Conservation (phyloP, 345 rosid species). For the Linum lewisii region DNA sequence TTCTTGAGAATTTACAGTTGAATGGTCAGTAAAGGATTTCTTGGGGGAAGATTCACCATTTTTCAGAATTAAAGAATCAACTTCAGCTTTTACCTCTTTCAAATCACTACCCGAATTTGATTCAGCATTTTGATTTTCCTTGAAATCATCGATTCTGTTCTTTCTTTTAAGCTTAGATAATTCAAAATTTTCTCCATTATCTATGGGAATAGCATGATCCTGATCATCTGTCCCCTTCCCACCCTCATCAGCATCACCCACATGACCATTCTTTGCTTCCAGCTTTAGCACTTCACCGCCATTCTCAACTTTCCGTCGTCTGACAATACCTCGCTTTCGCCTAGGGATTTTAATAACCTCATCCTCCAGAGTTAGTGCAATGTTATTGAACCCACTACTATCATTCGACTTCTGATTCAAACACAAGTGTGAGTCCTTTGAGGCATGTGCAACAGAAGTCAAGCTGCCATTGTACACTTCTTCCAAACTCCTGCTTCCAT, state of each 20-base stretch:
- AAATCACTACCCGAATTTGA: constrained; percentile 20
- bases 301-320: constrained; percentile 57
- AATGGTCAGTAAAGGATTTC: constrained; percentile 4
- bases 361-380: constrained; percentile 40
- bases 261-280: constrained; percentile 25
- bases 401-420: constrained; percentile 32
- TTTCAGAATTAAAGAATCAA: constrained; percentile 23
- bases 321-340: constrained; percentile 71
- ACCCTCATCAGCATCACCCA: constrained; percentile 24
- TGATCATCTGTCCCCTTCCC: constrained; percentile 24
- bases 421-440: constrained; percentile 30
- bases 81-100: constrained; percentile 34
- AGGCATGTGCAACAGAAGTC: constrained; percentile 20
- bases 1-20: constrained; percentile 11
- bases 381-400: constrained; percentile 31
- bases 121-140: constrained; percentile 26
- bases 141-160: constrained; percentile 24
- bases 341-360: constrained; percentile 51
- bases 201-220: constrained; percentile 5
- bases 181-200: constrained; percentile 23
- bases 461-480: constrained; percentile 42
- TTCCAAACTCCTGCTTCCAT: constrained; percentile 32
- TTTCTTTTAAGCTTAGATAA: constrained; percentile 29
- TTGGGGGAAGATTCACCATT: constrained; percentile 16
- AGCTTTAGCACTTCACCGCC: constrained; percentile 29